Percentiles rank a stretch among this genome's conserved stretches.
Evolutionary conservation across 306 rosid genomes (phyloP).

Genomic region (Hylodesmum podocarpum): DNA sequence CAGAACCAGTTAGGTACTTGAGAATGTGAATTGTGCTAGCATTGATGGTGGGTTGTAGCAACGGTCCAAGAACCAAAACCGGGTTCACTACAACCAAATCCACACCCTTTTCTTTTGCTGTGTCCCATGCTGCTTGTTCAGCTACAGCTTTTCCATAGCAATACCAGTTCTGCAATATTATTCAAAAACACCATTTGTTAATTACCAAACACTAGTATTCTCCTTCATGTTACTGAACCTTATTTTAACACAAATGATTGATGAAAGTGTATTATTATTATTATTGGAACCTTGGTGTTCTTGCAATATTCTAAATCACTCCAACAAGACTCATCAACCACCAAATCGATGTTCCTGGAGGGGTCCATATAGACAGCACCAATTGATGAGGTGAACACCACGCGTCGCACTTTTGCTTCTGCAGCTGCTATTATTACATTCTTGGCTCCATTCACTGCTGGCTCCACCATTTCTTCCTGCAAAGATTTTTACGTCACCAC

Average conservation of each 20-base stretch:
- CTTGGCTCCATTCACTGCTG: constrained; percentile 76
- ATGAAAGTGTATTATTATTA: neutral
- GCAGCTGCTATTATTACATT: constrained; percentile 74
- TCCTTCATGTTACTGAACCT: neutral
- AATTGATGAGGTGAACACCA: constrained; percentile 93
- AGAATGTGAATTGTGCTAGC: constrained; percentile 86
- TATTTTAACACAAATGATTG: too few species aligned
- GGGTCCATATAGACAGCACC: constrained; percentile 95
- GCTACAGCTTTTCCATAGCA: constrained; percentile 95
- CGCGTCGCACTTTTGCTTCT: constrained; percentile 73
- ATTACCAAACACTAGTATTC: neutral
- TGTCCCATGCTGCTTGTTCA: constrained; percentile 83
- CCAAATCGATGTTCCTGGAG: constrained; percentile 54
- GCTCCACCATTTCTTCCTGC: constrained; percentile 89
- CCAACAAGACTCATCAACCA: constrained; percentile 93
- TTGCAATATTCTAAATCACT: constrained; percentile 88
- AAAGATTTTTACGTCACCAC: too few species aligned
- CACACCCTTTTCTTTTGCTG: constrained; percentile 64
- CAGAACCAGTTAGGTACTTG: constrained; percentile 87
- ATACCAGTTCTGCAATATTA: constrained; percentile 73
- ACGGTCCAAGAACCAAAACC: constrained; percentile 80
- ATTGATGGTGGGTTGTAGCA: constrained; percentile 73
- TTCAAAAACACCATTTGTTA: neutral
- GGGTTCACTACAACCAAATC: constrained; percentile 91
- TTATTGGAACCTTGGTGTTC: constrained; percentile 62